A percentile compares a stretch with the other conserved stretches of the same genome.
Conservation (phyloP, 176 grass and related monocot species). For the Musa troglodytarum region DNA sequence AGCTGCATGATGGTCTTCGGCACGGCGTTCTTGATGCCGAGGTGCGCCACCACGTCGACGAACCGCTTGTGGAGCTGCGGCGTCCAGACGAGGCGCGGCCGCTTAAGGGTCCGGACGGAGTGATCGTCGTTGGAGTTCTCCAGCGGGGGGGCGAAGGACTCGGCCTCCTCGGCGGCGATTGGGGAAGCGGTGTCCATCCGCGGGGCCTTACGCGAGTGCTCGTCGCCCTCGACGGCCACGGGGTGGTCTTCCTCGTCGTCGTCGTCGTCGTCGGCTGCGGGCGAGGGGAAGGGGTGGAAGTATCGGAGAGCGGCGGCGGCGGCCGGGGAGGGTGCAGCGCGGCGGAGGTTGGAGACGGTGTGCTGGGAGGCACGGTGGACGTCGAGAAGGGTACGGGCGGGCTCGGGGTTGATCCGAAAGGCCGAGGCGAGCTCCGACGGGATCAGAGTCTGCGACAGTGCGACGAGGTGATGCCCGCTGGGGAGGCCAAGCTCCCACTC, state of each 20-base stretch:
- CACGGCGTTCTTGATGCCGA: constrained; percentile 83
- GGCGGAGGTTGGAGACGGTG: constrained; percentile 52
- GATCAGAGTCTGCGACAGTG: constrained; percentile 62
- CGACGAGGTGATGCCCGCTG: constrained; percentile 42
- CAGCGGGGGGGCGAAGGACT: constrained; percentile 15
- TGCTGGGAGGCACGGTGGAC: constrained; percentile 54
- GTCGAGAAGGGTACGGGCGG: constrained; percentile 46
- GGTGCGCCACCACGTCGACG: constrained; percentile 87
- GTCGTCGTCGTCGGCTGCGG: constrained; percentile 7
- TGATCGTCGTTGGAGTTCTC: constrained; percentile 17
- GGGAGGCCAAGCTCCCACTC: constrained; percentile 81
- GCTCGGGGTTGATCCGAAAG: constrained; percentile 78
- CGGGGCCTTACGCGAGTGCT: background rate
- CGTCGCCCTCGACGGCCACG: background rate
- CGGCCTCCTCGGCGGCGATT: constrained; percentile 20
- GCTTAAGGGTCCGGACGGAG: constrained; percentile 25
- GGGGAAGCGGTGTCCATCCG: background rate
- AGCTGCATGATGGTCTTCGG: constrained; percentile 97
- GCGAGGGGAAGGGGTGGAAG: constrained; percentile 15
- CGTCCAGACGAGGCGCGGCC: constrained; percentile 73
- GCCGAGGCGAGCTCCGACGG: constrained; percentile 50
- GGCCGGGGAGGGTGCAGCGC: constrained; percentile 18
- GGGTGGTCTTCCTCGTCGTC: constrained; percentile 22
- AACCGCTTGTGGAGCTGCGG: constrained; percentile 95
- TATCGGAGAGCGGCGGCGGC: background rate